Evolutionary conservation across 768 basidiomycete genomes (phyloP), one percentile per base, ranked within the genome.

Genomic region (Lanmaoa pseudosensibilis): DNA sequence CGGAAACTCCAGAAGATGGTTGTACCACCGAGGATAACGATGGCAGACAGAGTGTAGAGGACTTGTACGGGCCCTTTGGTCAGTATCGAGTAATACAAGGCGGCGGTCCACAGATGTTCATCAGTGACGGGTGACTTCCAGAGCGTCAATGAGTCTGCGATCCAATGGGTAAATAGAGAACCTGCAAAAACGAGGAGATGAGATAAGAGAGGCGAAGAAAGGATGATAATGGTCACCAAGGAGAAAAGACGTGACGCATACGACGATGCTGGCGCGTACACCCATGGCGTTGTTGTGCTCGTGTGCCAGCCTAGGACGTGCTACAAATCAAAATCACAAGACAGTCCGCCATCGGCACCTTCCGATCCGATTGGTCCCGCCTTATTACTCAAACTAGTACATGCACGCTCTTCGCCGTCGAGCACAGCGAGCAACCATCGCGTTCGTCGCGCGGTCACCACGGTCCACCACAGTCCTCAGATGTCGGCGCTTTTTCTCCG

Each of bases 51-150:
- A 48, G 85, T 65, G 58, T 85, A 88, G 51, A 82, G 74, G 50
- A 83, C 75, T 59, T 79, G 73, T 13, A 76, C 65, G 4, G 89
- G 85, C 11, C 81, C 83, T 59, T 83, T 87, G 23, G 89, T 80
- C 52, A 94, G 79, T 55, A 90, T 84, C 36, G 88, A 81, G 69
- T 94, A 94, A 71, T 94, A 94, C 50, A 81, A 75, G 8, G 91
- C 92, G 2, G 92, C 86, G 9, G 84, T 87, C 87, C 89, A 91
- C 13, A 94, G 79, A 61, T 88, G 83, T 59, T 85, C 84, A 64
- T 94, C 90, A n/a, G 88, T 92, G 63, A 87, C 80, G 41, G 92
- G 90, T 13, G 88, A 84, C 75, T 90, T 92, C 92, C 92, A 94
- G 39, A 94, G 79, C 34, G 92, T 94, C 50, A 92, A 76, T 2